Percentiles rank a stretch among this genome's conserved stretches.
Conservation (phyloP, 2,329 filamentous ascomycete species). For the Hortaea werneckii region DNA sequence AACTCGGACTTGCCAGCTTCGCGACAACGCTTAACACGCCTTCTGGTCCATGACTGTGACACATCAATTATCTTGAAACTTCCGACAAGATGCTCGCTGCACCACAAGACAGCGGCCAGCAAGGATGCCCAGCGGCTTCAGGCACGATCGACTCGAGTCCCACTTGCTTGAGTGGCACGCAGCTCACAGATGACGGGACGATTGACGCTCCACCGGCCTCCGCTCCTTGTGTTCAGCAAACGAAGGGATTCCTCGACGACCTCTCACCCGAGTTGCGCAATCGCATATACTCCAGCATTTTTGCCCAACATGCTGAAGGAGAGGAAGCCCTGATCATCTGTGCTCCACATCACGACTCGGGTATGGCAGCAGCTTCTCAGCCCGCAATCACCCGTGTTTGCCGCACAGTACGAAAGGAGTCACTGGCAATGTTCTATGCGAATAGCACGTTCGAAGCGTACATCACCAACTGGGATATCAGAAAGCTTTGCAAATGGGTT, state of each 20-base stretch:
- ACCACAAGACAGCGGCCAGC: no score
- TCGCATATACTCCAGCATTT: constrained; percentile 4
- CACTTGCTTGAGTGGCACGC: no score
- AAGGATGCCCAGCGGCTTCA: no score
- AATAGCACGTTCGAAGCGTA: constrained; percentile 8
- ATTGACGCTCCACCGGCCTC: no score
- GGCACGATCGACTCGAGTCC: no score
- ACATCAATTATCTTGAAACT: no score
- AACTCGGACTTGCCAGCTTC: no score
- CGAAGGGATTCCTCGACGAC: constrained; percentile 1
- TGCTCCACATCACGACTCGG: neutral
- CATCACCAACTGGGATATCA: constrained; percentile 4
- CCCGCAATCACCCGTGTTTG: constrained; percentile 8
- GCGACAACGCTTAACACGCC: no score
- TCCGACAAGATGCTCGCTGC: no score
- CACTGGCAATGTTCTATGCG: constrained; percentile 11
- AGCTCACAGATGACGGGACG: no score
- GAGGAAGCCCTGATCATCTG: constrained; percentile 3
- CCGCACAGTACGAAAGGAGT: constrained; percentile 5
- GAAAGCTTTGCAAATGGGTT: constrained; percentile 3
- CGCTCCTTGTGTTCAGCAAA: neutral
- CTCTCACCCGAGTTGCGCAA: constrained; percentile 13
- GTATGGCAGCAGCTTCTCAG: constrained; percentile 3
- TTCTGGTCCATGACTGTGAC: no score
- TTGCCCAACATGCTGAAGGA: neutral